Percentiles rank a stretch among this genome's conserved stretches.
phyloP scores from a whole-genome alignment of 345 rosid genomes.

The Hirschfeldia incana region DNA sequence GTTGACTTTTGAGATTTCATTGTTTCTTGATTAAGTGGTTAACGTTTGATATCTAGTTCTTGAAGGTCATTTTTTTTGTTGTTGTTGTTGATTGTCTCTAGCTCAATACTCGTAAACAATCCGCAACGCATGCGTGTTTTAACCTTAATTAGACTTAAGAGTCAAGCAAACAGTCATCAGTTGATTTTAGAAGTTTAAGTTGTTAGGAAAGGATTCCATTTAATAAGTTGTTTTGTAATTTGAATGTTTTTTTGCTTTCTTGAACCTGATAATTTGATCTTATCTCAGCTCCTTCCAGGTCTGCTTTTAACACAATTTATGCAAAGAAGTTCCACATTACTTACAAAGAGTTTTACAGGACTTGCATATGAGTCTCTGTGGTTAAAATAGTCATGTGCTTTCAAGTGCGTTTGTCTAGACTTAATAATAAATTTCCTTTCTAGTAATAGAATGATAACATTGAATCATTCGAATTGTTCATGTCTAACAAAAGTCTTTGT shows the following conservation, averaged over 20 bases:
- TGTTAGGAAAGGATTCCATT: background rate
- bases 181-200: background rate
- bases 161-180: background rate
- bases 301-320: background rate
- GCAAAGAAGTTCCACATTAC: background rate
- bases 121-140: background rate
- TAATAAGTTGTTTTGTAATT: background rate
- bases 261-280: background rate
- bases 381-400: background rate
- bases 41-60: background rate
- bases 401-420: background rate
- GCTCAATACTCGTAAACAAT: background rate
- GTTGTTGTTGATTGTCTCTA: background rate
- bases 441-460: background rate
- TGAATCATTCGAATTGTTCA: background rate
- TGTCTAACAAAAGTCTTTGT: background rate
- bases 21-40: conserved; percentile 4
- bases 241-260: conserved; percentile 6
- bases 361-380: background rate
- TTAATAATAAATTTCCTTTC: background rate
- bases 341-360: background rate
- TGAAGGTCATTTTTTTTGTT: background rate
- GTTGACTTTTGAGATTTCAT: background rate
- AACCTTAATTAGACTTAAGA: background rate
- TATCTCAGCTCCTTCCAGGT: background rate